These are phyloP conservation scores for Botrytis galanthina DNA, from an alignment of 2,329 filamentous ascomycete genomes.

Conservation along the genomic window DNA sequence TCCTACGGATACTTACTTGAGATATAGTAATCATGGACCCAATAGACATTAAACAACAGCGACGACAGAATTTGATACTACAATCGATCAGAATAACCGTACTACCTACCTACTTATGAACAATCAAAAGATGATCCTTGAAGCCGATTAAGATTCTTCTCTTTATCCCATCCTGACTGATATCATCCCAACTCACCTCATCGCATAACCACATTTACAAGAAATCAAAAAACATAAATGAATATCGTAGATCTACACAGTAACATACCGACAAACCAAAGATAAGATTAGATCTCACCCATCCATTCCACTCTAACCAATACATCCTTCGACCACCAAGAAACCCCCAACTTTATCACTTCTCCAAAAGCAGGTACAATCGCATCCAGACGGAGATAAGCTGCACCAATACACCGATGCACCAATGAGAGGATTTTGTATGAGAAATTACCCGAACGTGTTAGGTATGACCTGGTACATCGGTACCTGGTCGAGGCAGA, in stretches of 20 bases:
- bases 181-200: not conserved
- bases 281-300: not conserved
- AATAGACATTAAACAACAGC: not conserved
- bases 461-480: not conserved
- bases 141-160: not conserved
- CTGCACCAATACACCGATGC: not conserved
- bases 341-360: not conserved
- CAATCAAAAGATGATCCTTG: not conserved
- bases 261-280: not conserved
- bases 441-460: not conserved
- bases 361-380: not conserved
- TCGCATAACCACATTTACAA: not conserved
- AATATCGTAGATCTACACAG: not conserved
- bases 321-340: not conserved
- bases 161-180: not conserved
- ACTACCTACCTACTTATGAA: too few species aligned
- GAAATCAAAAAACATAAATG: not conserved
- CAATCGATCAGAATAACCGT: not conserved
- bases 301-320: not conserved
- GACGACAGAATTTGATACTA: not conserved
- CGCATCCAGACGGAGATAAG: not conserved
- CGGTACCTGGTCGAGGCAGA: not conserved
- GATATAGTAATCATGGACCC: not conserved
- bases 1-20: not conserved
- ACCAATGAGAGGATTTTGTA: not conserved